Evolutionary conservation across 768 basidiomycete species (phyloP), one percentile per base, ranked within the genome.

Genomic region (Kondoa subrosea): DNA sequence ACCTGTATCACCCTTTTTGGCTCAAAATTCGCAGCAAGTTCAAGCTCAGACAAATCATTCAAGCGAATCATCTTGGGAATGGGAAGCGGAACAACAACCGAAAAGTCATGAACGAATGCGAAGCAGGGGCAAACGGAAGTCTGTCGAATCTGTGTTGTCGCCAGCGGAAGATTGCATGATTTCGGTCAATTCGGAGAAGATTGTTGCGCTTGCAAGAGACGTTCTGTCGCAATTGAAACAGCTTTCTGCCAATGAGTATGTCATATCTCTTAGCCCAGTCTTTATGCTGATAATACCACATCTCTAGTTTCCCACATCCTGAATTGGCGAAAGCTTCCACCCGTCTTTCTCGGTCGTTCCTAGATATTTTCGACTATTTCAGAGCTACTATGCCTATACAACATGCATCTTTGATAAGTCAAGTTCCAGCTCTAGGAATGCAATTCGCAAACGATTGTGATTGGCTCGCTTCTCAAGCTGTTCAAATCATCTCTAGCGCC

Each of bases 371-470:
- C 64, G 77, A 77, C 4, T 73, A 79, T 8, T 78, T 78, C 68
- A 76, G 79, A 30, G 76, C 78, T 0, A 74, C 78, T 16, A 72
- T 79, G 27, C 77, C 78, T 12, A 71, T 77, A 0, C 73, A 74
- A 27, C 77, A 77, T 58, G 67, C 73, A n/a, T 56, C 69, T 0
- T 71, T 78, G 21, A 68, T 79, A 26, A 58, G 67, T 3, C 74
- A 76, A 27, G 77, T 78, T 4, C 79, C 79, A 0, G 75, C 76
- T 3, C 66, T 80, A 25, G 76, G 76, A 0, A 78, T 80, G 76
- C 80, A 80, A 69, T 75, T 77, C 67, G 74, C 75, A 40, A 80
- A 80, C 73, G 80, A 80, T 60, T 73, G 72, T 32, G 63, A 72
- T 0, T 76, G 77, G 71, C 73, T 80, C 4, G 73, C 78, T 0